Evolutionary conservation across 1,284 basidiomycete genomes (phyloP).

Genomic region (Cryptococcus wingfieldii): DNA sequence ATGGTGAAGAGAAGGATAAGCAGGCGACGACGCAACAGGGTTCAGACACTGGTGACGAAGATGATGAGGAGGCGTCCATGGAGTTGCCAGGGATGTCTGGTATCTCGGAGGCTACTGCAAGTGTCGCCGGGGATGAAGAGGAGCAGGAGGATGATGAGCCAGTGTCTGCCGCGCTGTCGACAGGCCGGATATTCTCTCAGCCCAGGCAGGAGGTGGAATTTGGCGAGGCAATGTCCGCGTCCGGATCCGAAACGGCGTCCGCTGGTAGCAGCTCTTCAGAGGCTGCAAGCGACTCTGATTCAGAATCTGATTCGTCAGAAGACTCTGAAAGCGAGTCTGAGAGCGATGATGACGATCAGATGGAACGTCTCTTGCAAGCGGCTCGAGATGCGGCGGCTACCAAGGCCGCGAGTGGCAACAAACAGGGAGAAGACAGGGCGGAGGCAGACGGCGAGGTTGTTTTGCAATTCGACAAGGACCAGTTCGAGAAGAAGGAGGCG

Average conservation of each 20-base stretch:
- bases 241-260: slow-evolving; percentile 2
- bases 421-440: slow-evolving; percentile 10
- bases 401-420: slow-evolving; percentile 25
- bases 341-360: slow-evolving; percentile 15
- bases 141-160: not conserved
- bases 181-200: slow-evolving; percentile 6
- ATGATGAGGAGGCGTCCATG: slow-evolving; percentile 1
- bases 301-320: slow-evolving; percentile 40
- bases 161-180: slow-evolving; percentile 7
- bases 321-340: slow-evolving; percentile 6
- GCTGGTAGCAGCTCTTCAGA: slow-evolving; percentile 1
- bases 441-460: slow-evolving; percentile 30
- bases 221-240: not conserved
- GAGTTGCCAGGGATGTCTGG: not conserved
- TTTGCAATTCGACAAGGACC: slow-evolving; percentile 38
- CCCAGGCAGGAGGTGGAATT: not conserved
- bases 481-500: slow-evolving; percentile 43
- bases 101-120: not conserved
- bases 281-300: slow-evolving; percentile 25
- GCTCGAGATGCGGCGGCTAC: slow-evolving; percentile 56
- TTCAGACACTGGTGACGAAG: not conserved
- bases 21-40: not conserved
- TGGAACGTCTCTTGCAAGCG: slow-evolving; percentile 51
- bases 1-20: slow-evolving; percentile 5
- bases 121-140: not conserved